Evolutionary conservation across 2,329 filamentous ascomycete genomes (phyloP).

Genomic region (Sporothrix curviconia): DNA sequence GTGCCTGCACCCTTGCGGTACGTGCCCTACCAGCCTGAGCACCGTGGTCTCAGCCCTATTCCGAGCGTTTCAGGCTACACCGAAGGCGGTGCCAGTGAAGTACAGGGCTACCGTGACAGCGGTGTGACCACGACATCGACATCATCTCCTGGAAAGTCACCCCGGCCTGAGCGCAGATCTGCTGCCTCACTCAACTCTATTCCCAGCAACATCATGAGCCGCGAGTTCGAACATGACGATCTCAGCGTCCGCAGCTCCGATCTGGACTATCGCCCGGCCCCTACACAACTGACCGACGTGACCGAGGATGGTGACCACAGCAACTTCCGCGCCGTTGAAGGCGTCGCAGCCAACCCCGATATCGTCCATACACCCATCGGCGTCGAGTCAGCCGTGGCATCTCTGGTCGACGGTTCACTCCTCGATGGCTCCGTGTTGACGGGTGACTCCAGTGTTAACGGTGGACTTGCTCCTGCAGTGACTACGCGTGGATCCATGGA

Average conservation of each 20-base stretch:
- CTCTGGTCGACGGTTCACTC: slow-evolving; percentile 69
- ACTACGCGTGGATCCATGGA: slow-evolving; percentile 32
- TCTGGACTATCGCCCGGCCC: slow-evolving; percentile 44
- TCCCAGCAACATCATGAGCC: slow-evolving; percentile 40
- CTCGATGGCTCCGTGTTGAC: slow-evolving; percentile 64
- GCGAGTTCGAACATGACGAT: slow-evolving; percentile 55
- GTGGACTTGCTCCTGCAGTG: slow-evolving; percentile 39
- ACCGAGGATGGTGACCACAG: slow-evolving; percentile 47
- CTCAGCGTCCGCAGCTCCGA: slow-evolving; percentile 47
- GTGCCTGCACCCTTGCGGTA: slow-evolving; percentile 59
- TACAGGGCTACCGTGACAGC: slow-evolving; percentile 51
- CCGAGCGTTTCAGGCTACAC: slow-evolving; percentile 87
- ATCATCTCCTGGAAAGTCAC: slow-evolving; percentile 56
- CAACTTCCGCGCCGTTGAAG: slow-evolving; percentile 62
- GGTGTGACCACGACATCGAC: slow-evolving; percentile 42
- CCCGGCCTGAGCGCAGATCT: slow-evolving; percentile 34
- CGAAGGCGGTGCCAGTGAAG: slow-evolving; percentile 55
- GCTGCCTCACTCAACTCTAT: slow-evolving; percentile 51
- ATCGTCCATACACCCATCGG: slow-evolving; percentile 66
- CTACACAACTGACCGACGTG: slow-evolving; percentile 36
- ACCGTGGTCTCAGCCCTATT: slow-evolving; percentile 75
- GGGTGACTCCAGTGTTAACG: slow-evolving; percentile 44
- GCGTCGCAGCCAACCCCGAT: slow-evolving; percentile 65
- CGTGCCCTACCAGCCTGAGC: slow-evolving; percentile 61
- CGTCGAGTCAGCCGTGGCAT: slow-evolving; percentile 86